Evolutionary conservation across 768 basidiomycete species (phyloP).

Genomic region (Leccinum incarnatum): DNA sequence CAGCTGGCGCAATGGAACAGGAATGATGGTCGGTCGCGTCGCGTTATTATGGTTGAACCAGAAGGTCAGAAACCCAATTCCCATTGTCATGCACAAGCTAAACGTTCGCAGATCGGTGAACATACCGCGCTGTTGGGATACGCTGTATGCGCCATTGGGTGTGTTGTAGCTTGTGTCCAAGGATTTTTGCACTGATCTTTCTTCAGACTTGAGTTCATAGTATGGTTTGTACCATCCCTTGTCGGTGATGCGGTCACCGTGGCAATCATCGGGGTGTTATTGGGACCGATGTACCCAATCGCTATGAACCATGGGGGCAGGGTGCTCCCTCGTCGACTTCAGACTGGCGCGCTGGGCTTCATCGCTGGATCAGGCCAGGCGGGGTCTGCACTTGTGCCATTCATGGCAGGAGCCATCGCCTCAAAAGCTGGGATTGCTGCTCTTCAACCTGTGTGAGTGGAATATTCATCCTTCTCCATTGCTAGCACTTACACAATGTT

Average conservation of each 20-base stretch:
- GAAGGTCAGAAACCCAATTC: slow-evolving; percentile 12
- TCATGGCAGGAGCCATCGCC: slow-evolving; percentile 47
- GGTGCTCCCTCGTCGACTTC: slow-evolving; percentile 34
- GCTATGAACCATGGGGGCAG: slow-evolving; percentile 35
- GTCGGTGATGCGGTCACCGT: slow-evolving; percentile 63
- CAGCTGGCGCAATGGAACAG: slow-evolving; percentile 7
- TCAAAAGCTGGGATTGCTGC: slow-evolving; percentile 40
- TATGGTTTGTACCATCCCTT: slow-evolving; percentile 70
- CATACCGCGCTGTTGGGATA: slow-evolving; percentile 29
- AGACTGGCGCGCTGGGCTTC: slow-evolving; percentile 45
- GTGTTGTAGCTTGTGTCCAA: neutral
- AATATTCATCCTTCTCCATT: neutral
- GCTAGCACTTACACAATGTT: neutral
- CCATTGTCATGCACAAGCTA: neutral
- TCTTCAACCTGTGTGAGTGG: slow-evolving; percentile 49
- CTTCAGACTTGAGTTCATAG: slow-evolving; percentile 55
- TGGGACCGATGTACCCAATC: slow-evolving; percentile 78
- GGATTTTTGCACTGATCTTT: neutral
- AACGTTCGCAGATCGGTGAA: slow-evolving; percentile 30
- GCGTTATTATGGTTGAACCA: slow-evolving; percentile 28
- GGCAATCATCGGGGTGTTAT: slow-evolving; percentile 59
- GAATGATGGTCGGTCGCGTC: slow-evolving; percentile 30
- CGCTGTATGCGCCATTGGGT: slow-evolving; percentile 30
- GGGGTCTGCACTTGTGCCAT: slow-evolving; percentile 51
- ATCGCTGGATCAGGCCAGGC: slow-evolving; percentile 50